Evolutionary conservation across 768 basidiomycete genomes (phyloP), one percentile per base, ranked within the genome.

Genomic region (Hortiboletus flavorubellus): DNA sequence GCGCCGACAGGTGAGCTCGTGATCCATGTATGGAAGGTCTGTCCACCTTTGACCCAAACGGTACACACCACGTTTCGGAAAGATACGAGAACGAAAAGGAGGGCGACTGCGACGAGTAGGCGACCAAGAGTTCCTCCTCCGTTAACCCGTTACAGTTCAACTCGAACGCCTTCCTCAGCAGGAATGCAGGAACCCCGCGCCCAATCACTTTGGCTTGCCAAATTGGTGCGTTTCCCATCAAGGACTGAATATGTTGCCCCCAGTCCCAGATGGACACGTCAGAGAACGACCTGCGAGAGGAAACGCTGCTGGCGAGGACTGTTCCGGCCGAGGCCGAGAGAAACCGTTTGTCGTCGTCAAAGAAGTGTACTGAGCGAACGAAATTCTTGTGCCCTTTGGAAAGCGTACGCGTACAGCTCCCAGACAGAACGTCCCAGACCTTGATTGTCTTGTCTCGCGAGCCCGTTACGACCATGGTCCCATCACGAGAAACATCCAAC

Each of bases 381-480:
- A 3, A 5, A 2, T 34, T 18, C 21, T 51, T 41, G 31, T 56
- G 54, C 18, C 59, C 54, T 39, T 55, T 56, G 7, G 55, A 43
- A 15, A 53, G 12, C 16, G 59, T 55, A 5, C 53, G 50, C 14
- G 55, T 38, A 38, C 54, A 55, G 5, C 15, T 41, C 16, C 63
- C 63, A 4, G 63, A 48, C 11, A 5, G 31, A 7, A 37, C 21
- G 29, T 59, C 54, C 65, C 65, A 66, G 15, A 66, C 29, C 21
- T 62, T 64, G 35, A 66, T 51, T 1, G 59, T 50, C 26, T 58
- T 53, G 44, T 66, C 65, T 10, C 52, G 5, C 8, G 62, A 66
- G n/a, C 58, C 58, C 4, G 66, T 55, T 15, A 51, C 48, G 7
- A 67, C 18, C 48, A 56, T 51, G 34, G 7, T 44, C 2, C 66